Conservation (phyloP, 768 basidiomycete genomes). For the Trametes villosa region DNA sequence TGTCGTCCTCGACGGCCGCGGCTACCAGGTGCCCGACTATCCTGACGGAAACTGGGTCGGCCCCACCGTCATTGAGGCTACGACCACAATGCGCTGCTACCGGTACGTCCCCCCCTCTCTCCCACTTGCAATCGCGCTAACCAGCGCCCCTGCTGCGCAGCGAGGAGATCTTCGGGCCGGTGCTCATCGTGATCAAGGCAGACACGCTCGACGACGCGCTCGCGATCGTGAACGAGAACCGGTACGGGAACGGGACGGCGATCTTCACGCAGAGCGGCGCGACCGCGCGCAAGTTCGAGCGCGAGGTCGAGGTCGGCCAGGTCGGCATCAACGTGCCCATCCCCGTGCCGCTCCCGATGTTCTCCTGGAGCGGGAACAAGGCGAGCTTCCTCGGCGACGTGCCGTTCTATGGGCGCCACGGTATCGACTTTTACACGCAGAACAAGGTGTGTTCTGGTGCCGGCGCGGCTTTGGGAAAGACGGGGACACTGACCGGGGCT, state of each 20-base stretch:
- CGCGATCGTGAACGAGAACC: slow-evolving; percentile 86
- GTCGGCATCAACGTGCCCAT: slow-evolving; percentile 94
- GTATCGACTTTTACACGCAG: slow-evolving; percentile 95
- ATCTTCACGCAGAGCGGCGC: slow-evolving; percentile 98
- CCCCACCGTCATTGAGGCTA: slow-evolving; percentile 86
- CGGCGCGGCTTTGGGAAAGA: background rate
- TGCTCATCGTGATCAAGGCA: slow-evolving; percentile 73
- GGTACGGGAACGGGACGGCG: slow-evolving; percentile 92
- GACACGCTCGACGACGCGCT: slow-evolving; percentile 91
- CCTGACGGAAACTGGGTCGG: slow-evolving; percentile 93
- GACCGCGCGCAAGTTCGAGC: slow-evolving; percentile 92
- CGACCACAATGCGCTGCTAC: slow-evolving; percentile 86
- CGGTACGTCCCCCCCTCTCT: slow-evolving; percentile 52
- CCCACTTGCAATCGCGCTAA: background rate
- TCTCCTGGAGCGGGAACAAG: slow-evolving; percentile 97
- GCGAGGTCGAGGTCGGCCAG: slow-evolving; percentile 85
- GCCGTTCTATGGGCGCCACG: slow-evolving; percentile 91
- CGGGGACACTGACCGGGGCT: background rate
- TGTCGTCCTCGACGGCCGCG: slow-evolving; percentile 86
- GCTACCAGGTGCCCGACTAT: slow-evolving; percentile 68
- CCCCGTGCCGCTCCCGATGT: slow-evolving; percentile 93
- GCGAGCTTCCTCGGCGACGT: slow-evolving; percentile 84
- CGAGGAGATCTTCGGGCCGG: slow-evolving; percentile 96
- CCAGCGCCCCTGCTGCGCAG: slow-evolving; percentile 43
- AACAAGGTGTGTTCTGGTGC: slow-evolving; percentile 65